Base-by-base conservation (phyloP, 257 asterid genomes). In the Solanum tarapatanum region DNA sequence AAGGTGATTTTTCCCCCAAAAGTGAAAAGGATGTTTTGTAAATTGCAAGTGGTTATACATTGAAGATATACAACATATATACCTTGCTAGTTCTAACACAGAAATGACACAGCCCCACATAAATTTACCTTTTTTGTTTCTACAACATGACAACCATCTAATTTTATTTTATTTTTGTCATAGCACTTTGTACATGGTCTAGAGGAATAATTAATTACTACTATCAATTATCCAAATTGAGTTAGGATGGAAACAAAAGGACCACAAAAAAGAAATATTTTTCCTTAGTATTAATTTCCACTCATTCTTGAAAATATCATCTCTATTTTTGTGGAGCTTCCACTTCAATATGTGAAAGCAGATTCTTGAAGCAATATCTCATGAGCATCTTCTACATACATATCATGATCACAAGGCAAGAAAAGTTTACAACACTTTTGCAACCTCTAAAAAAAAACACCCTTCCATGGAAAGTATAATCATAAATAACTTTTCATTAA, bases 401-500 rank as follows among this genome's bases (percentile, higher is more conserved):
- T 70, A 70, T 70, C n/a, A 82, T 43, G 51, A 43, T 70, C 39
- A 82, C 87, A 86, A 86, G 68, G 79, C 86, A 83, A 84, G 90
- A 93, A 94, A 88, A 84, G 87, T 84, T 94, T 64, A 84, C 48
- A 11, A 69, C 43, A 87, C 91, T 91, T 90, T 88, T 72, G 88
- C 88, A 88, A 91, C 86, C 88, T 90, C 83, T 82, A 79, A 86
- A 88, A 64, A 80, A 64, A 80, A 76, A 87, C 86, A 86, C 45
- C 89, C 89, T 92, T 91, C 88, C 90, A 90, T 83, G 90, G 88
- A 94, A 93, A 93, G 97, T 90, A 85, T 88, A 88, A 93, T 93
- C 93, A 94, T 93, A 90, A 89, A 91, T 89, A 91, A 91, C 96
- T 94, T 94, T 94, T 88, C 82, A 90, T 89, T 73, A 86, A 85